Evolutionary conservation across 2,329 filamentous ascomycete genomes (phyloP).

Genomic region (Colletotrichum orbiculare): DNA sequence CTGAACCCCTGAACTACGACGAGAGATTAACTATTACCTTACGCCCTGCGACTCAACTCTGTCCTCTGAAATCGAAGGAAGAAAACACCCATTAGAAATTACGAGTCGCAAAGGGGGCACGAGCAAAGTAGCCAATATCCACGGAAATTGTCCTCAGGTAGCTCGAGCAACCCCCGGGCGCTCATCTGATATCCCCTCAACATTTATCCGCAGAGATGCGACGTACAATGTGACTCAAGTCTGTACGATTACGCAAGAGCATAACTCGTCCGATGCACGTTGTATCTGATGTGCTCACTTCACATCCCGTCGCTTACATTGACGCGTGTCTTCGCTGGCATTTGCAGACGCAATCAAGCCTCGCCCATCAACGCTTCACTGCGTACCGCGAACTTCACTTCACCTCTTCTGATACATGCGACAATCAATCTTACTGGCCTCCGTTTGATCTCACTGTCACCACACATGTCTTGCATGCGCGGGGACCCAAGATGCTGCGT

Average conservation of each 20-base stretch:
- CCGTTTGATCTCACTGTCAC: constrained; percentile 4
- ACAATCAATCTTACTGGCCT: neutral
- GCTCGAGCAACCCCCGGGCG: constrained; percentile 12
- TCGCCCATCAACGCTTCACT: too few relatives aligned
- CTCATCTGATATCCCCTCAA: constrained; percentile 1
- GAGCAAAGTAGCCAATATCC: constrained; percentile 23
- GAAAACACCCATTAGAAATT: neutral
- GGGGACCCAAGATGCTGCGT: neutral
- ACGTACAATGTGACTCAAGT: too few relatives aligned
- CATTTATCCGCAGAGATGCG: neutral
- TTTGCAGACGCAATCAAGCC: too few relatives aligned
- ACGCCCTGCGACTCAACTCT: constrained; percentile 3
- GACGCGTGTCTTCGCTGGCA: too few relatives aligned
- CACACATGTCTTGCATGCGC: constrained; percentile 15
- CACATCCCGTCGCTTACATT: too few relatives aligned
- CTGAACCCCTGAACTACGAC: constrained; percentile 27
- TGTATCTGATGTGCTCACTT: too few relatives aligned
- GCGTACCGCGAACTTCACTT: too few relatives aligned
- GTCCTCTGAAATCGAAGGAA: constrained; percentile 1
- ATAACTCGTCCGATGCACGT: too few relatives aligned
- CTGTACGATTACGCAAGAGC: too few relatives aligned
- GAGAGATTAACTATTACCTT: constrained; percentile 13
- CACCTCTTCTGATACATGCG: neutral
- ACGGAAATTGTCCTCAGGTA: constrained; percentile 35
- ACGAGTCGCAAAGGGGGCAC: constrained; percentile 30